Percentiles rank a stretch among this genome's conserved stretches.
phyloP scores from a whole-genome alignment of 768 basidiomycete species.

The Russula griseocarnosa region DNA sequence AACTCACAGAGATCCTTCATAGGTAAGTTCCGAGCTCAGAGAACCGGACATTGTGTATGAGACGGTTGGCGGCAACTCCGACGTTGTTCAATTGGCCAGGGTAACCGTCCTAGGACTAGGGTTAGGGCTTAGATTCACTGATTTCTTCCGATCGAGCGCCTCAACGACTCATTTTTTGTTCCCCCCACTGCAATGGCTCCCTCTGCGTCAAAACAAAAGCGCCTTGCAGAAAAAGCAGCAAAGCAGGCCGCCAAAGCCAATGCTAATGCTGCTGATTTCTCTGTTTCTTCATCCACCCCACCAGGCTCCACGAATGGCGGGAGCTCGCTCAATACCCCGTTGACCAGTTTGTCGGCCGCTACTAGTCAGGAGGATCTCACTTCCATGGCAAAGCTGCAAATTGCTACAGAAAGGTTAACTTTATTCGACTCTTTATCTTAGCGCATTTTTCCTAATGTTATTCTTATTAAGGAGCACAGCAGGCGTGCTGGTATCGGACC shows the following conservation, averaged over 20 bases:
- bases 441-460: slow-evolving; percentile 15
- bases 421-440: not conserved
- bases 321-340: slow-evolving; percentile 66
- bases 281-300: slow-evolving; percentile 55
- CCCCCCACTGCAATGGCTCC: slow-evolving; percentile 50
- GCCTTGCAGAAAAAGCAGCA: slow-evolving; percentile 90
- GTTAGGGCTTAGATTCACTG: slow-evolving; percentile 24
- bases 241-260: slow-evolving; percentile 61
- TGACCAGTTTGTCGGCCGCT: slow-evolving; percentile 78
- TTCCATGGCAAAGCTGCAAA: slow-evolving; percentile 82
- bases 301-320: slow-evolving; percentile 56
- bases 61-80: not conserved
- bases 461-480: slow-evolving; percentile 66
- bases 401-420: slow-evolving; percentile 84
- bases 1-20: slow-evolving; percentile 18
- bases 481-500: slow-evolving; percentile 90
- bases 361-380: slow-evolving; percentile 75
- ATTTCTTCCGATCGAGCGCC: slow-evolving; percentile 19
- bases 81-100: not conserved
- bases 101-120: no score
- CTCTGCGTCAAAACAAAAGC: slow-evolving; percentile 85
- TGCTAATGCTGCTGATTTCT: slow-evolving; percentile 42
- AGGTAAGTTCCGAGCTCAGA: slow-evolving; percentile 16
- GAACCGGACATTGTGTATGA: slow-evolving; percentile 11
- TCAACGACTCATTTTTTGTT: not conserved